These are phyloP conservation scores for Coprinellus aureogranulatus DNA, from an alignment of 768 basidiomycete genomes.

Conservation along the genomic window DNA sequence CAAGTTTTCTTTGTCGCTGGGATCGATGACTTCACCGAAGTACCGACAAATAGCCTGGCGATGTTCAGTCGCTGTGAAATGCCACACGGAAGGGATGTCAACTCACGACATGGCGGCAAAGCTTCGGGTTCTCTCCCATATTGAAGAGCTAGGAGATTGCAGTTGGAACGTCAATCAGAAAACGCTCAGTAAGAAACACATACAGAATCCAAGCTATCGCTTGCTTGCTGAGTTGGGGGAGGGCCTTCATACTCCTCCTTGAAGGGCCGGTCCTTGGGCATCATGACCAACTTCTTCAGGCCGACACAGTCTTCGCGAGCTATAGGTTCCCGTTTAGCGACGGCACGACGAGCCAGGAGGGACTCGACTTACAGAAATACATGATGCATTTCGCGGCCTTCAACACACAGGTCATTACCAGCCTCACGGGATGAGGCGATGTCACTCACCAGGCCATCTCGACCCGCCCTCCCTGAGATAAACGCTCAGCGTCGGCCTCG, in stretches of 20 bases:
- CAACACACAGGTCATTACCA: not conserved
- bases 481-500: not conserved
- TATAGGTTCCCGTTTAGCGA: too few relatives aligned
- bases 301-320: conserved; percentile 73
- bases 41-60: conserved; percentile 73
- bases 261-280: conserved; percentile 41
- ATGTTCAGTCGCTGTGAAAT: not conserved
- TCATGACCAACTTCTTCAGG: conserved; percentile 52
- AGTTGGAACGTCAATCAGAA: not conserved
- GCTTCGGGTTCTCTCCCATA: conserved; percentile 55
- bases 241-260: conserved; percentile 49
- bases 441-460: conserved; percentile 65
- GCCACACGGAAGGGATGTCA: not conserved
- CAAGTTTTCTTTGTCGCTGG: conserved; percentile 39
- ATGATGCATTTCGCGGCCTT: conserved; percentile 79
- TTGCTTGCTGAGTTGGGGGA: conserved; percentile 64
- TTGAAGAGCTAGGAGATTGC: conserved; percentile 30
- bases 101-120: conserved; percentile 73
- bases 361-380: conserved; percentile 64
- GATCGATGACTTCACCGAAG: conserved; percentile 70
- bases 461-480: conserved; percentile 68
- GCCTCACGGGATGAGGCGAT: not conserved
- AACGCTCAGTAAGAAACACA: conserved; percentile 18
- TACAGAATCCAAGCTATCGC: conserved; percentile 64
- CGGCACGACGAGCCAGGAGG: too few relatives aligned